Base-by-base conservation (phyloP, 805 yeast species). In the Metahyphopichia silvanorum region DNA sequence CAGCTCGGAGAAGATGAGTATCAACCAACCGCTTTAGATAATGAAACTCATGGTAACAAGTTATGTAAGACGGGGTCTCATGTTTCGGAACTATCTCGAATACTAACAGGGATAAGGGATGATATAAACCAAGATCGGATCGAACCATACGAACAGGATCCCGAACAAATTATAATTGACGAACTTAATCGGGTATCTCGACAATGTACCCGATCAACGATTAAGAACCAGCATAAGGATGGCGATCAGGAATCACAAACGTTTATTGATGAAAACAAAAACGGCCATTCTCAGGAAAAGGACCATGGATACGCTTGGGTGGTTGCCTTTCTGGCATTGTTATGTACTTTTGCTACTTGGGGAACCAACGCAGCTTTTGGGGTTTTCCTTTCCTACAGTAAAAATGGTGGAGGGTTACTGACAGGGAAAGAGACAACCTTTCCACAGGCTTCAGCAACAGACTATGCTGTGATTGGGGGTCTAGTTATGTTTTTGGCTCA, bases 351-450 rank as follows among this genome's bases (percentile, higher is more conserved):
- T 51, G 43, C 72, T 37, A 71, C 80, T 0, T 78, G 74, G 69
- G 86, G 86, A 12, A 63, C 77, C 56, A 73, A 74, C 35, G 74
- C 78, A 24, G 62, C 75, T 3, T 79, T 60, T 52, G 85, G 83
- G 18, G 75, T 76, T 4, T 79, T 74, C 46, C 71, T 77, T 33
- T 59, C 69, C 22, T 74, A 69, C 46, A 79, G 77, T 43, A 42
- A 71, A 8, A n/a, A n/a, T n/a, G n/a, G n/a, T n/a, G n/a, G n/a
- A n/a, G n/a, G n/a, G n/a, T n/a, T n/a, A n/a, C n/a, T n/a, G n/a
- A n/a, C n/a, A n/a, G 57, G 63, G 8, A 39, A 62, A 10, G 17
- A 11, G 8, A 29, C 44, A 14, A 45, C 46, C 2, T 76, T 72
- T 35, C 62, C 67, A 1, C 62, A 65, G 10, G 72, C 72, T 2